These are phyloP conservation scores for Beta corolliflora DNA, from an alignment of 179 eudicot genomes.

Conservation along the genomic window DNA sequence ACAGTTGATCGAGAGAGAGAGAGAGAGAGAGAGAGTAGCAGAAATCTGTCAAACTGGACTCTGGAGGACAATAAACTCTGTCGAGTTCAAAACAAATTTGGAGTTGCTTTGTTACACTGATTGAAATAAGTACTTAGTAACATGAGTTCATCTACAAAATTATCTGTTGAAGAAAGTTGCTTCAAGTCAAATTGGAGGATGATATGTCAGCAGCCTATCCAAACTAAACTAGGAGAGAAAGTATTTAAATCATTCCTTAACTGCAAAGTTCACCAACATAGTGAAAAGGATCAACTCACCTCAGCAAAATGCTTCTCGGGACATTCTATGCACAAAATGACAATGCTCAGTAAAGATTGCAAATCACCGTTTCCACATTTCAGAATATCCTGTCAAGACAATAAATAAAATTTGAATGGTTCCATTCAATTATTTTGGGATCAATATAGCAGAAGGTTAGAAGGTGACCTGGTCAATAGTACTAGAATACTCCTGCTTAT, in stretches of 20 bases:
- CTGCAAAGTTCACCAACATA: neutral
- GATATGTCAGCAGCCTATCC: neutral
- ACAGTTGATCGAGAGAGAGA: neutral
- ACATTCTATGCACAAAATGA: conserved; percentile 60
- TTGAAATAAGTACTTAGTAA: neutral
- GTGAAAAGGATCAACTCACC: conserved; percentile 38
- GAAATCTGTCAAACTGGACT: neutral
- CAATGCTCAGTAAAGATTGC: conserved; percentile 50
- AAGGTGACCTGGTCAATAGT: conserved; percentile 57
- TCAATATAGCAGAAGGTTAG: neutral
- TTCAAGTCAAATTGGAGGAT: neutral
- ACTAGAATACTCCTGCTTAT: conserved; percentile 51
- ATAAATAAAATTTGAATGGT: neutral
- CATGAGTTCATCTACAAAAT: neutral
- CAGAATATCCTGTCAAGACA: conserved; percentile 55
- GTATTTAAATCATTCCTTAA: neutral
- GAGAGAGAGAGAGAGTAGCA: neutral
- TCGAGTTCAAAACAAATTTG: neutral
- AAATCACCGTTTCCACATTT: conserved; percentile 51
- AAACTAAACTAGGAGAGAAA: neutral
- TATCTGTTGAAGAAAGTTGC: neutral
- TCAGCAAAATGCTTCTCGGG: conserved; percentile 86
- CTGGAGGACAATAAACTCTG: neutral
- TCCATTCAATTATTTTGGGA: neutral
- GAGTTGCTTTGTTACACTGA: neutral